These are phyloP conservation scores for California macrophylla DNA, from an alignment of 441 rosid genomes.

Conservation along the genomic window DNA sequence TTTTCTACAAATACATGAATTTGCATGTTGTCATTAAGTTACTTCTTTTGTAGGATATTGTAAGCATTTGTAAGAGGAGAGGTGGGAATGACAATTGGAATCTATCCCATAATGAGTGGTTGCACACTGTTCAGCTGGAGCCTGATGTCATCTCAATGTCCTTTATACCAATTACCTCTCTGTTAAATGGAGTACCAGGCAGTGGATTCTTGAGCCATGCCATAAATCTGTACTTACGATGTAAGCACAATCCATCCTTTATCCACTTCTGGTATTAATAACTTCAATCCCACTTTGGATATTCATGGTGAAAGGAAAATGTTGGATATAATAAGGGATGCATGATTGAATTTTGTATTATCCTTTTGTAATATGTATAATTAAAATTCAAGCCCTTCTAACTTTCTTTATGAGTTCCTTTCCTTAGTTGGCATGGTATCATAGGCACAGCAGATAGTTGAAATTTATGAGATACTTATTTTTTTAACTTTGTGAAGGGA, in stretches of 20 bases:
- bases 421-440: not conserved
- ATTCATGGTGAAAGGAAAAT: not conserved
- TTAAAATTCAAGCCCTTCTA: not conserved
- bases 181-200: slow-evolving; percentile 83
- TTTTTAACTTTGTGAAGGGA: not conserved
- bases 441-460: not conserved
- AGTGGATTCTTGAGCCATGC: slow-evolving; percentile 95
- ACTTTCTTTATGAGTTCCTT: not conserved
- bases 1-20: not conserved
- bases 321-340: not conserved
- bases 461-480: not conserved
- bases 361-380: not conserved
- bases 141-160: slow-evolving; percentile 92
- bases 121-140: slow-evolving; percentile 68
- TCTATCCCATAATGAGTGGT: slow-evolving; percentile 74
- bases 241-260: slow-evolving; percentile 39
- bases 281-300: not conserved
- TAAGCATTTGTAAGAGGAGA: slow-evolving; percentile 64
- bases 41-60: slow-evolving; percentile 48
- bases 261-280: not conserved
- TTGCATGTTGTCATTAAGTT: slow-evolving; percentile 14
- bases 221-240: slow-evolving; percentile 81
- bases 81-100: slow-evolving; percentile 63
- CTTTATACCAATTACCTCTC: slow-evolving; percentile 80
- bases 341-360: not conserved